Conservation (phyloP, 2,329 filamentous ascomycete species). For the Fusarium agapanthi region DNA sequence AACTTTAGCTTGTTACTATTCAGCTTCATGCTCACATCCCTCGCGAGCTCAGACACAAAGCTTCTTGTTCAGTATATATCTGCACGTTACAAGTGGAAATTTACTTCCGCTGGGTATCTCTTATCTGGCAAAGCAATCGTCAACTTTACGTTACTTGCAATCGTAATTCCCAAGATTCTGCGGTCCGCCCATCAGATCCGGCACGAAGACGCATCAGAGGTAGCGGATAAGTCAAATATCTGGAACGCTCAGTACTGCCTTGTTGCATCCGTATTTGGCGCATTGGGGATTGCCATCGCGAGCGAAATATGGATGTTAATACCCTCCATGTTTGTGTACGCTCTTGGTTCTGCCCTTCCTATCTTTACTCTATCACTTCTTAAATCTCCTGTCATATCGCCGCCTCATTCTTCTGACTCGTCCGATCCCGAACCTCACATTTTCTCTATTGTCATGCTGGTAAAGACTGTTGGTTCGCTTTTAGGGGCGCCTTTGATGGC, state of each 20-base stretch:
- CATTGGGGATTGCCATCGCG: conserved; percentile 53
- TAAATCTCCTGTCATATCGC: conserved; percentile 52
- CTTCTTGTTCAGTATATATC: conserved; percentile 61
- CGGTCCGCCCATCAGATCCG: neutral
- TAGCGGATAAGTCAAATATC: conserved; percentile 31
- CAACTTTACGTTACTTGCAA: conserved; percentile 55
- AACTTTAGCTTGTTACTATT: conserved; percentile 55
- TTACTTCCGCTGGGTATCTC: conserved; percentile 58
- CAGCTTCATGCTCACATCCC: conserved; percentile 57
- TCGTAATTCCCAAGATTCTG: conserved; percentile 53
- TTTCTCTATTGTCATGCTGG: conserved; percentile 61
- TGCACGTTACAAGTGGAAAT: conserved; percentile 57
- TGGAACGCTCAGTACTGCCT: conserved; percentile 32
- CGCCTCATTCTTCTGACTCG: neutral
- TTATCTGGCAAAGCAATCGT: conserved; percentile 58
- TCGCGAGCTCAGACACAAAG: conserved; percentile 61
- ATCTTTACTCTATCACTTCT: conserved; percentile 60
- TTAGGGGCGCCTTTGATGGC: conserved; percentile 59
- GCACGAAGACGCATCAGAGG: neutral
- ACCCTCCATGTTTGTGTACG: conserved; percentile 56
- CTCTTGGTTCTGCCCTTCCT: conserved; percentile 58
- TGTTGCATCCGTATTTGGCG: conserved; percentile 46
- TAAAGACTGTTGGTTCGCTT: conserved; percentile 58
- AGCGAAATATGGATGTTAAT: conserved; percentile 51
- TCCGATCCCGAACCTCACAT: conserved; percentile 51